Evolutionary conservation across 495 filamentous ascomycete genomes (phyloP).

Genomic region (Trichoderma virens): DNA sequence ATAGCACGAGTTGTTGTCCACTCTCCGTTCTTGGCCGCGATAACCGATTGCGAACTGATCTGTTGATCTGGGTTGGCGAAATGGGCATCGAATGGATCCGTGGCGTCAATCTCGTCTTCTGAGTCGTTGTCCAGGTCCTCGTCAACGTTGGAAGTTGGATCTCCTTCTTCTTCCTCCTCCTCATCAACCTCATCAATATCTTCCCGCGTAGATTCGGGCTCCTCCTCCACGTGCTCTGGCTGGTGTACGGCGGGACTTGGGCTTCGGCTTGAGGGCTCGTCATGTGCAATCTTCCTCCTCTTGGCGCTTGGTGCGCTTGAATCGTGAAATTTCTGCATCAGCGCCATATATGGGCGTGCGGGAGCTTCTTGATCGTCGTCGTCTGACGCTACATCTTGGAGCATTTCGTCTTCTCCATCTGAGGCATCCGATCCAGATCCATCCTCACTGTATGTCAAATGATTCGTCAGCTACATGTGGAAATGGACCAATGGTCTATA

Average conservation of each 20-base stretch:
- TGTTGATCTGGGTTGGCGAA: conserved; percentile 58
- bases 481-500: conserved; percentile 9
- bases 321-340: conserved; percentile 56
- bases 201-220: conserved; percentile 20
- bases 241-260: conserved; percentile 12
- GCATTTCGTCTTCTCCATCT: conserved; percentile 10
- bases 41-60: conserved; percentile 40
- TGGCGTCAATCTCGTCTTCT: conserved; percentile 44
- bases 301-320: conserved; percentile 53
- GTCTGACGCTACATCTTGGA: conserved; percentile 11
- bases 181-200: conserved; percentile 35
- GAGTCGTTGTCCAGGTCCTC: conserved; percentile 35
- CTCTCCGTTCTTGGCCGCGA: conserved; percentile 42
- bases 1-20: conserved; percentile 48
- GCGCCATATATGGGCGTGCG: conserved; percentile 52
- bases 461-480: neutral
- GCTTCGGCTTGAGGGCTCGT: conserved; percentile 11
- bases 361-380: conserved; percentile 33
- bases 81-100: conserved; percentile 75
- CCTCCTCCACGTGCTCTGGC: conserved; percentile 14
- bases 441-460: conserved; percentile 12
- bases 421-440: conserved; percentile 38
- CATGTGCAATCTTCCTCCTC: conserved; percentile 56
- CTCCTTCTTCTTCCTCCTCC: conserved; percentile 30
- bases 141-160: conserved; percentile 19